Evolutionary conservation across 805 yeast species (phyloP).

Genomic region (Pichia kluyveri): DNA sequence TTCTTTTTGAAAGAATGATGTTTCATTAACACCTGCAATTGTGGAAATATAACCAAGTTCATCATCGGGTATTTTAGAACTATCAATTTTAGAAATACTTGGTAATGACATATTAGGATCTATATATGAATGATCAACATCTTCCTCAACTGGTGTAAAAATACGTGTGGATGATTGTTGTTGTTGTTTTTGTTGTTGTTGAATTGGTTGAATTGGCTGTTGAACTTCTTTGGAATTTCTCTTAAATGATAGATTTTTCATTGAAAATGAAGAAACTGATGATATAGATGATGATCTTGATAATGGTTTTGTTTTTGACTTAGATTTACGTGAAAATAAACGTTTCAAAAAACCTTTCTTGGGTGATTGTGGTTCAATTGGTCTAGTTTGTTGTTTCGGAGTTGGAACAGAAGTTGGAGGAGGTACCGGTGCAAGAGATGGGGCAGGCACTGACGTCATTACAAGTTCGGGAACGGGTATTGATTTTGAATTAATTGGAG

Average conservation of each 20-base stretch:
- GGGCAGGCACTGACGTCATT: too few relatives aligned
- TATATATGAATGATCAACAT: background rate
- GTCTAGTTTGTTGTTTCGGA: too few relatives aligned
- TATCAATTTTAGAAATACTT: background rate
- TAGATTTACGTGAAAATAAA: constrained; percentile 1
- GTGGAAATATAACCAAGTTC: constrained; percentile 32
- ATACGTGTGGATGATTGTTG: background rate
- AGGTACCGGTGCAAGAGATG: too few relatives aligned
- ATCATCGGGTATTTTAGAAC: background rate
- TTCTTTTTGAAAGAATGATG: constrained; percentile 24
- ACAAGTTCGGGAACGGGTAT: too few relatives aligned
- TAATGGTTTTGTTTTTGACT: background rate
- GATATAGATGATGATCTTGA: too few relatives aligned
- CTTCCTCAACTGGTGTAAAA: background rate
- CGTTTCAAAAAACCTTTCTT: constrained; percentile 5
- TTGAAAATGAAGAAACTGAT: too few relatives aligned
- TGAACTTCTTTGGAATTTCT: too few relatives aligned
- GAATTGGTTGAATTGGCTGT: background rate
- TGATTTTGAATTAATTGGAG: too few relatives aligned
- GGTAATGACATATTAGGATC: background rate
- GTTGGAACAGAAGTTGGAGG: too few relatives aligned
- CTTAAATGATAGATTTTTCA: too few relatives aligned
- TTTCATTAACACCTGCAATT: constrained; percentile 32
- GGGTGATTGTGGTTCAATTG: too few relatives aligned
- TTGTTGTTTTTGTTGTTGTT: background rate